phyloP scores from a whole-genome alignment of 2,329 filamentous ascomycete genomes.

The Penicillium psychrosexuale region DNA sequence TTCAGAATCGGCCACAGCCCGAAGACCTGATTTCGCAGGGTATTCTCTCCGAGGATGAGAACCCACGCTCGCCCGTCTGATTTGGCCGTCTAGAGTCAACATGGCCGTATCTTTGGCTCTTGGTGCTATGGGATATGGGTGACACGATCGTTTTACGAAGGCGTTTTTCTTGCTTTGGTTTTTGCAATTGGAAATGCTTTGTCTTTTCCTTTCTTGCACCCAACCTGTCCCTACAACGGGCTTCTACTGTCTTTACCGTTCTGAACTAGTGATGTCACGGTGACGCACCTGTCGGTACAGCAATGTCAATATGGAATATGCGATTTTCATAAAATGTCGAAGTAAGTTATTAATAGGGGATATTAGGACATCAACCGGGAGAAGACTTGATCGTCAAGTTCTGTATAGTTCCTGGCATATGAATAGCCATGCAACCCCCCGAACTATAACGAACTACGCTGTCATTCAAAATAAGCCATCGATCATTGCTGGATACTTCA shows the following conservation, averaged over 20 bases:
- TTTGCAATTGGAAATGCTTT: background rate
- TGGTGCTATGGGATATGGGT: slow-evolving; percentile 1
- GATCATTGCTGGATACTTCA: background rate
- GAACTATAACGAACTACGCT: background rate
- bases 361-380: background rate
- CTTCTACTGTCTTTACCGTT: background rate
- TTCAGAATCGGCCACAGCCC: slow-evolving; percentile 71
- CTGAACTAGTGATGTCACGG: slow-evolving; percentile 21
- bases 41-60: slow-evolving; percentile 66
- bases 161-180: background rate
- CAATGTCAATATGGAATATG: slow-evolving; percentile 2
- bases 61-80: slow-evolving; percentile 33
- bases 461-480: background rate
- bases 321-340: background rate
- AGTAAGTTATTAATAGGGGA: background rate
- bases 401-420: background rate
- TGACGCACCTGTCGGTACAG: slow-evolving; percentile 9
- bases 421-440: background rate
- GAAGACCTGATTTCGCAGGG: slow-evolving; percentile 75
- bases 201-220: background rate
- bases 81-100: background rate
- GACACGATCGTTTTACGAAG: slow-evolving; percentile 1
- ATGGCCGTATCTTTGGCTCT: background rate
- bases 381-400: background rate
- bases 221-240: background rate